Evolutionary conservation across 345 rosid species (phyloP), one percentile per base, ranked within the genome.

Genomic region (Passiflora organensis): DNA sequence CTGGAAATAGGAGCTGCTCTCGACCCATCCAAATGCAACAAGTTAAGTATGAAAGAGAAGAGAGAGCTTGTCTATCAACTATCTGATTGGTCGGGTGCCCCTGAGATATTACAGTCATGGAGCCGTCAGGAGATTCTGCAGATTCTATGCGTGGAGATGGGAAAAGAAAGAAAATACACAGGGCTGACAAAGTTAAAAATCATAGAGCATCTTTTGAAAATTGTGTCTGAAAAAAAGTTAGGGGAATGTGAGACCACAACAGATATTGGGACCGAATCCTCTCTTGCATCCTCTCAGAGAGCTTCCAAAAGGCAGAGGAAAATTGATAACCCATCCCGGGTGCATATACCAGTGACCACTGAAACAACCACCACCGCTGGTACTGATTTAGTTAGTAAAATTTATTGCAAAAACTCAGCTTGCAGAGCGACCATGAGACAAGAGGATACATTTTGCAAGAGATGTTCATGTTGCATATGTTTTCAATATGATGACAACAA

Each of bases 91-190:
- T 73, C 97, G 11, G 72, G 73, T 64, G 97, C 95, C 48, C 53
- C 88, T 17, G 95, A 79, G 69, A 60, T 74, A 54, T 72, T 94
- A n/a, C 86, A 85, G 47, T 71, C 90, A 50, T 94, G 99, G 99
- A 94, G 88, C 68, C 87, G 96, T 32, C 82, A 80, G 71, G 99
- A 94, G 71, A 94, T 94, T 53, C 65, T 94, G 68, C 84, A 89
- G 78, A 81, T 94, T 64, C 81, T 93, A 19, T 89, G 95, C 67
- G 86, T 76, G 13, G 99, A 84, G 78, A 86, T 86, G 99, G 96
- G 99, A 43, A 94, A 89, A 72, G 90, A 94, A 75, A 86, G 99
- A 82, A 94, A 89, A 65, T 94, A 94, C 68, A 89, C 97, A 13
- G 96, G 97, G 62, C 71, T 94, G 60, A 68, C 86, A 43, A 94